Evolutionary conservation across 257 asterid genomes (phyloP).

Genomic region (Rubia yunnanensis): DNA sequence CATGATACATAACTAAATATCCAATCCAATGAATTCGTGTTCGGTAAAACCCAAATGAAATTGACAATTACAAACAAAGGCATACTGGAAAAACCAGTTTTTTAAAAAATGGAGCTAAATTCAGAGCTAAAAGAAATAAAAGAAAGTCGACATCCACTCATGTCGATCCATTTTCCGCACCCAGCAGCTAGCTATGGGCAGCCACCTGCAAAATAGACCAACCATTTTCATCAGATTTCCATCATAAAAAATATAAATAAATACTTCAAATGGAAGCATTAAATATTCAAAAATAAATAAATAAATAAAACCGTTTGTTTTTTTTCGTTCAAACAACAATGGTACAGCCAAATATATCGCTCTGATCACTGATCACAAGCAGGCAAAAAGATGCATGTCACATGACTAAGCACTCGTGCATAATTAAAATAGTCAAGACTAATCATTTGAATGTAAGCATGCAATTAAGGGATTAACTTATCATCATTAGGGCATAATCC

Average conservation of each 20-base stretch:
- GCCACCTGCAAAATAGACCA: slow-evolving; percentile 24
- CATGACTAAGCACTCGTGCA: not conserved
- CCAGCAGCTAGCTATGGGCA: slow-evolving; percentile 12
- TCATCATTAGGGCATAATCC: not conserved
- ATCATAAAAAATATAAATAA: not conserved
- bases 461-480: not conserved
- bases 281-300: not conserved
- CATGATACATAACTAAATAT: slow-evolving; percentile 10
- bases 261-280: not conserved
- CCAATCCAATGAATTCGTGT: slow-evolving; percentile 16
- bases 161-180: slow-evolving; percentile 18
- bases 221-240: not conserved
- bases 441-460: no score
- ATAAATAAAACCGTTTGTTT: not conserved
- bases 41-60: slow-evolving; percentile 8
- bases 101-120: not conserved
- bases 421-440: not conserved
- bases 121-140: not conserved
- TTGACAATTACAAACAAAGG: slow-evolving; percentile 4
- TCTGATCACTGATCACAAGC: not conserved
- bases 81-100: not conserved
- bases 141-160: slow-evolving; percentile 34
- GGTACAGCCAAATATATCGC: no score
- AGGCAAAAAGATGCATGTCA: not conserved
- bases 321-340: not conserved